phyloP scores from a whole-genome alignment of 1,284 basidiomycete genomes.

The Lignosus rhinocerotis region DNA sequence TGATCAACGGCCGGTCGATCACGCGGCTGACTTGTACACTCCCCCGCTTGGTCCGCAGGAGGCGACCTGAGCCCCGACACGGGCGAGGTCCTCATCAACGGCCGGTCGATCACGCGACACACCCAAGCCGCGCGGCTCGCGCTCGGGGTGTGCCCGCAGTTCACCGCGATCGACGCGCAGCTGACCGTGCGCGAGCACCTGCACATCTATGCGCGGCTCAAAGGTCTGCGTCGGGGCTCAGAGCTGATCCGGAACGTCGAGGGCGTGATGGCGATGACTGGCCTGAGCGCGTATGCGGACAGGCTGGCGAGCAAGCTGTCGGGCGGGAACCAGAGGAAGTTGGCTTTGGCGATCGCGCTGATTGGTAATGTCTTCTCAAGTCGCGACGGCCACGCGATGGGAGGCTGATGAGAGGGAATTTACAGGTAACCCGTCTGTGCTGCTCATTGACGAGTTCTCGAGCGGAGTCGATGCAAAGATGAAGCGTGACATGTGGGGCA shows the following conservation, averaged over 20 bases:
- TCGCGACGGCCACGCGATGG: not conserved
- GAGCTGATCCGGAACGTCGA: constrained; percentile 62
- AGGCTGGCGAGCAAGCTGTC: constrained; percentile 72
- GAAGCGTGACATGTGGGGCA: constrained; percentile 84
- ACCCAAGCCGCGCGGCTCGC: constrained; percentile 62
- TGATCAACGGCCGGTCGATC: constrained; percentile 65
- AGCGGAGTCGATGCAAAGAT: constrained; percentile 83
- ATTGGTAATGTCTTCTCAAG: constrained; percentile 51
- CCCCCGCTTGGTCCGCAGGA: not conserved
- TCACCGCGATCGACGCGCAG: constrained; percentile 79
- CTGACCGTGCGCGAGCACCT: constrained; percentile 79
- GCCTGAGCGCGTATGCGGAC: constrained; percentile 62
- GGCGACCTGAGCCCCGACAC: not conserved
- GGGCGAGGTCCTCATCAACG: constrained; percentile 69
- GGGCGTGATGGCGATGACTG: constrained; percentile 59
- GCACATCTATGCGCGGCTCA: constrained; percentile 64
- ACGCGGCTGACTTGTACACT: constrained; percentile 3
- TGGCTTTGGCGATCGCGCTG: constrained; percentile 78
- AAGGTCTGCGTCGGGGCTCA: constrained; percentile 57
- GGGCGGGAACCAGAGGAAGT: constrained; percentile 81
- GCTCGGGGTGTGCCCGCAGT: constrained; percentile 81
- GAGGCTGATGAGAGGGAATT: not conserved
- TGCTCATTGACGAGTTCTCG: constrained; percentile 83
- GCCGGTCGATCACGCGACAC: constrained; percentile 59
- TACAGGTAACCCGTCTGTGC: constrained; percentile 73